Percentiles rank a stretch among this genome's conserved stretches.
Conservation (phyloP, 208 protist genomes). For the Wallacemonas rigidus region DNA sequence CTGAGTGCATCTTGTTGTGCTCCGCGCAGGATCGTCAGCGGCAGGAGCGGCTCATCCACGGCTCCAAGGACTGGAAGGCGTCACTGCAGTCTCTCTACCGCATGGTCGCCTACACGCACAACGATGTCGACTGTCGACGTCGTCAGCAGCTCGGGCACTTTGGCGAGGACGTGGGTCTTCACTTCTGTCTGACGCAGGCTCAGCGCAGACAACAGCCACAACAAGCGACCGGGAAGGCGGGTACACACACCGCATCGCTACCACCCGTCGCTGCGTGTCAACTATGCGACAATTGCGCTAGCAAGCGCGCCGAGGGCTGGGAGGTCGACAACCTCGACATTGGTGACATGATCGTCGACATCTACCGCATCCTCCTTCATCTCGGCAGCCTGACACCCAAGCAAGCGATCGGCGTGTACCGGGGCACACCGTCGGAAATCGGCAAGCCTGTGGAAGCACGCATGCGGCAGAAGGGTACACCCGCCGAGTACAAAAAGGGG, state of each 20-base stretch:
- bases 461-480: constrained; percentile 75
- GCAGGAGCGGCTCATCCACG: constrained; percentile 81
- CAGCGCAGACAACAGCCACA: constrained; percentile 20
- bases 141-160: constrained; percentile 87
- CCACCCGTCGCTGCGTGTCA: constrained; percentile 23
- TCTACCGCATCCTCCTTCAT: constrained; percentile 61
- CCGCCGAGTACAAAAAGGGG: constrained; percentile 82
- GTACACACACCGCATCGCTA: background rate
- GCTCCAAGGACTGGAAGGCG: constrained; percentile 75
- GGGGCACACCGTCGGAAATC: constrained; percentile 63
- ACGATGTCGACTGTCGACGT: constrained; percentile 86
- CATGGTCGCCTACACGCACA: constrained; percentile 82
- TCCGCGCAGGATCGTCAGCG: constrained; percentile 64
- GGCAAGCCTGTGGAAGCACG: constrained; percentile 74
- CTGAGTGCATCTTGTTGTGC: constrained; percentile 83
- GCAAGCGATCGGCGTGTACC: constrained; percentile 82
- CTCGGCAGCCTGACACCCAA: constrained; percentile 79
- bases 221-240: background rate
- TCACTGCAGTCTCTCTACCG: constrained; percentile 69
- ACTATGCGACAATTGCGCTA: constrained; percentile 87
- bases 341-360: constrained; percentile 54
- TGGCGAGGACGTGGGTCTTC: constrained; percentile 70
- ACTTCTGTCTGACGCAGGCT: constrained; percentile 67
- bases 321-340: constrained; percentile 41
- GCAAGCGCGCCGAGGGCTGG: constrained; percentile 64